Base-by-base conservation (phyloP, 1,139 yeast genomes). In the Hyphopichia fennica region DNA sequence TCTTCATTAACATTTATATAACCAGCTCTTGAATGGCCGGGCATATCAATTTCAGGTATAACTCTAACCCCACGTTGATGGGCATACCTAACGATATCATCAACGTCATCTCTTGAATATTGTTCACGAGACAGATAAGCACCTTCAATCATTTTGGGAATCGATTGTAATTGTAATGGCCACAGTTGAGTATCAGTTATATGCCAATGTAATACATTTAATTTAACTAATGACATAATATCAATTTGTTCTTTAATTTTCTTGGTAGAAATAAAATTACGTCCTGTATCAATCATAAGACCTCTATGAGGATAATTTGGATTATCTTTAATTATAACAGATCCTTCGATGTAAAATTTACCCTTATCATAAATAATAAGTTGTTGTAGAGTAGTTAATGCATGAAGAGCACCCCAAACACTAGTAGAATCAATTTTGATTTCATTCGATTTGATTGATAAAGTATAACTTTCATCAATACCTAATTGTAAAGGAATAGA, bases 181-280 rank as follows among this genome's bases (percentile, higher is more conserved):
- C 80, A 75, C 27, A 77, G 67, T 44, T 70, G 76, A 8, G 76
- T 48, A 47, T 75, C 81, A 9, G 59, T 62, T 17, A 74, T 47
- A 49, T 75, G 81, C 76, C 77, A 72, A 47, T 75, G 81, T 36
- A 75, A 60, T 1, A 63, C 57, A 47, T 75, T 75, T 58, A 75
- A 51, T 53, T 75, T 75, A 8, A 66, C 45, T 35, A 69, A 54
- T 1, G 75, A 55, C 76, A 75, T 67, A 17, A 71, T 56, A 41
- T 74, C 79, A 39, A 75, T 59, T 47, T 74, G 74, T 29, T 68
- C 62, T 37, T 58, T 47, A 15, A 75, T 57, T 6, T 63, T 53
- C 4, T 57, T 54, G 13, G 63, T 47, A 5, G 62, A 43, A 25
- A 72, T 50, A 49, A 59, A 75, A 50, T 75, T 75, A 40, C 81